Evolutionary conservation across 768 basidiomycete species (phyloP), one percentile per base, ranked within the genome.

Genomic region (Sarcomyxa edulis): DNA sequence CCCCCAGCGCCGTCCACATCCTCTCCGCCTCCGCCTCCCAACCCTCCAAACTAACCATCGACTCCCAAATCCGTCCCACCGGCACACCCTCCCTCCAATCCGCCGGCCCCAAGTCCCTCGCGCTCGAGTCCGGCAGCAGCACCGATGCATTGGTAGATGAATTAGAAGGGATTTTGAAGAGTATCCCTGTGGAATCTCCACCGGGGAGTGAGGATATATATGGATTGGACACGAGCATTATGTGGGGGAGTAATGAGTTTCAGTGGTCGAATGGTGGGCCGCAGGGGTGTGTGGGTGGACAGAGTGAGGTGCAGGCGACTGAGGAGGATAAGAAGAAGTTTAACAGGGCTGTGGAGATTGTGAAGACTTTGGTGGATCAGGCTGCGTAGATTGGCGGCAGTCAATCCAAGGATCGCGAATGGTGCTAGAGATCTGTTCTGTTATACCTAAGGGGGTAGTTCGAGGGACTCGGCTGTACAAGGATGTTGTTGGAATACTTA

Each of bases 181-280:
- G 51, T 0, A 47, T 87, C 25, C 84, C 82, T 3, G 71, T 61
- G 2, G 76, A 78, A 51, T 32, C 48, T 1, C 74, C 78, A 20
- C 71, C 72, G 0, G 81, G 80, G 2, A 76, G 72, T 31, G 63
- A 83, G 55, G 85, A 90, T 51, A 79, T 88, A 37, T 90, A 90
- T 46, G 80, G 79, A 1, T 45, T 77, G 46, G 68, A 85, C 54
- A 81, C 69, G 7, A 76, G 79, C 55, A 84, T 87, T 44, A 61
- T 70, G 5, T 81, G 74, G 62, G 66, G 60, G 6, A 74, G 71
- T 46, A 69, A 74, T 0, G 72, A 76, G 47, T 53, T 84, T 12
- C 47, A 65, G 55, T 86, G 84, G 84, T 52, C 39, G 28, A 82
- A 81, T 51, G 76, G 74, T 3, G 76, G 74, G 0, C 78, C 80